A percentile compares a stretch with the other conserved stretches of the same genome.
Conservation (phyloP, 129 eudicot genomes). For the Escallonia rubra region DNA sequence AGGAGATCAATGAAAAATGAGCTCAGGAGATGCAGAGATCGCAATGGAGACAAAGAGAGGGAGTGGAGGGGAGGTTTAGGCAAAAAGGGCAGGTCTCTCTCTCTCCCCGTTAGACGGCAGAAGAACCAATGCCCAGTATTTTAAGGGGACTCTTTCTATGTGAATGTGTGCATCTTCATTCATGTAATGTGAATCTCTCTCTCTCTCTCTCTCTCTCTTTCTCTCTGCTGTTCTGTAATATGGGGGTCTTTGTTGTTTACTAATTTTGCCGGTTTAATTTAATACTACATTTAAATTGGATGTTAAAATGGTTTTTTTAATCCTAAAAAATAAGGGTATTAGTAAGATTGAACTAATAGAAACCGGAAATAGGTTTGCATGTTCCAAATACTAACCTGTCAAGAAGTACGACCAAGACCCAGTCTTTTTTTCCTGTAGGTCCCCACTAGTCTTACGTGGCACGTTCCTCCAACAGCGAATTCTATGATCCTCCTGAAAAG, state of each 20-base stretch:
- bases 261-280: no score
- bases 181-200: background rate
- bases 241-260: no score
- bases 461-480: no score
- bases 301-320: no score
- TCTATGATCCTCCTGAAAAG: no score
- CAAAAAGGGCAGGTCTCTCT: background rate
- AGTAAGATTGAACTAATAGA: no score
- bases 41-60: slow-evolving; percentile 15
- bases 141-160: slow-evolving; percentile 13
- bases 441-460: background rate
- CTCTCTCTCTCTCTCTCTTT: slow-evolving; percentile 8
- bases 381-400: background rate
- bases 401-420: background rate
- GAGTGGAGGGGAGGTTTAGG: background rate
- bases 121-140: slow-evolving; percentile 30
- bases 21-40: slow-evolving; percentile 16
- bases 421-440: background rate
- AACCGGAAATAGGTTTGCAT: no score
- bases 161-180: background rate
- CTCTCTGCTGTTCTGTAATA: background rate
- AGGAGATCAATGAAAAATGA: slow-evolving; percentile 15
- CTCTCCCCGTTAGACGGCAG: slow-evolving; percentile 15
- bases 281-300: no score
- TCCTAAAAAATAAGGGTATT: no score